Base-by-base conservation (phyloP, 441 rosid genomes). In the Raphanus hybrid region DNA sequence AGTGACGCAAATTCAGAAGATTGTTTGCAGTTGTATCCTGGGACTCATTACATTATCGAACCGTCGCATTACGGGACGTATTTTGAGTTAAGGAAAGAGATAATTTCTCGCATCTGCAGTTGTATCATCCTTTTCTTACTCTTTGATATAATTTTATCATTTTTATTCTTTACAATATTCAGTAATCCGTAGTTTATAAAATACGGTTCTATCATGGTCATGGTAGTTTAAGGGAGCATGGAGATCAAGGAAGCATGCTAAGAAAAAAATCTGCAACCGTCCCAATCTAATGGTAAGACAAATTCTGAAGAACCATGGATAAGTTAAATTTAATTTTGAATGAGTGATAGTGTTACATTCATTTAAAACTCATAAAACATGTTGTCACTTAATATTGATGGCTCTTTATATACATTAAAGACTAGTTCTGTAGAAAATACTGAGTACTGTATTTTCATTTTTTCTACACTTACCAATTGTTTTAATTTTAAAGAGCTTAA, bases 201-300 rank as follows among this genome's bases (percentile, higher is more conserved):
- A 18, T 18, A 18, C 18, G 18, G 18, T 18, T 18, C 18, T 18
- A 18, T 18, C 18, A 18, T 18, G 18, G 18, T 18, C 18, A 29
- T 37, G 43, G 43, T 37, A 37, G 43, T 37, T 37, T 37, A 37
- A 37, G 37, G 27, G 45, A 63, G 45, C 3, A 63, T 63, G 45
- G 6, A 34, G 45, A 63, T 63, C 10, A 61, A 61, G 41, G 41
- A 61, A 29, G 65, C 26, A 62, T 62, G 61, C 43, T 6, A n/a
- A 61, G 65, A 61, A 15, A n/a, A 1, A 41, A 6, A 27, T 5
- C 39, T 23, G 65, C 39, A 61, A 32, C 35, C 6, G 65, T 61
- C 41, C 41, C 65, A 12, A 6, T 14, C 18, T 61, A 9, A 61
- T 61, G 18, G 39, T 8, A 16, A n/a, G 12, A 45, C 54, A 45